These are phyloP conservation scores for Raddia distichophylla DNA, from an alignment of 176 grass and related monocot species.

Conservation along the genomic window DNA sequence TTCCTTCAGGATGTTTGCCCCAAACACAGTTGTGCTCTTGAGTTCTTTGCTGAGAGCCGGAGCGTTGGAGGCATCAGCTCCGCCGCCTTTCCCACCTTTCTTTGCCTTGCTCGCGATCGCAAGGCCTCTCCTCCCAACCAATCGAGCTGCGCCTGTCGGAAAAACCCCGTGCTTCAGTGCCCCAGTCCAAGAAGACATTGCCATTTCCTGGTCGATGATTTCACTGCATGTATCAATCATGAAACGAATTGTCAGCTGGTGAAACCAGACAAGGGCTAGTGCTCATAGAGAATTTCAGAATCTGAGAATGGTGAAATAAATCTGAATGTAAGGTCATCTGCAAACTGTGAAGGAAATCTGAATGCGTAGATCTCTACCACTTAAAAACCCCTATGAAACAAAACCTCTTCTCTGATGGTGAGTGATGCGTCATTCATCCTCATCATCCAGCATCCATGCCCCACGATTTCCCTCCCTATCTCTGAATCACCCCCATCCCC, in stretches of 20 bases:
- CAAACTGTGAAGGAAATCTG: too few relatives aligned
- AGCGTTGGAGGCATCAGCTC: slow-evolving; percentile 61
- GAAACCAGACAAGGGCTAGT: too few relatives aligned
- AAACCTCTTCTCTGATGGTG: too few relatives aligned
- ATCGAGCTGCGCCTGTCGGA: slow-evolving; percentile 36
- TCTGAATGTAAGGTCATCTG: too few relatives aligned
- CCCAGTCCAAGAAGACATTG: slow-evolving; percentile 53
- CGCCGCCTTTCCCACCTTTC: slow-evolving; percentile 73
- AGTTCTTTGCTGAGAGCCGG: slow-evolving; percentile 76
- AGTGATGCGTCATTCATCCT: too few relatives aligned
- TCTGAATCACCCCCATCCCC: too few relatives aligned
- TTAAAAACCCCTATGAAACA: too few relatives aligned
- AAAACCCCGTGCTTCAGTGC: slow-evolving; percentile 32
- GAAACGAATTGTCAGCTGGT: neutral
- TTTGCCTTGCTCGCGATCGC: slow-evolving; percentile 75
- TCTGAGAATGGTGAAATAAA: too few relatives aligned
- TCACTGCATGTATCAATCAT: slow-evolving; percentile 33
- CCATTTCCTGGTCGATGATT: slow-evolving; percentile 43
- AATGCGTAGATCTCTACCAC: too few relatives aligned
- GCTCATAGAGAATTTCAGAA: too few relatives aligned
- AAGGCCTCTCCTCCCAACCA: slow-evolving; percentile 55
- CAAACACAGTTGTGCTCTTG: slow-evolving; percentile 78
- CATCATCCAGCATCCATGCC: too few relatives aligned
- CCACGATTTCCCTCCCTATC: too few relatives aligned
- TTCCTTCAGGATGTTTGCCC: slow-evolving; percentile 91